phyloP scores from a whole-genome alignment of 805 yeast genomes.

The Nadsonia fulvescens region DNA sequence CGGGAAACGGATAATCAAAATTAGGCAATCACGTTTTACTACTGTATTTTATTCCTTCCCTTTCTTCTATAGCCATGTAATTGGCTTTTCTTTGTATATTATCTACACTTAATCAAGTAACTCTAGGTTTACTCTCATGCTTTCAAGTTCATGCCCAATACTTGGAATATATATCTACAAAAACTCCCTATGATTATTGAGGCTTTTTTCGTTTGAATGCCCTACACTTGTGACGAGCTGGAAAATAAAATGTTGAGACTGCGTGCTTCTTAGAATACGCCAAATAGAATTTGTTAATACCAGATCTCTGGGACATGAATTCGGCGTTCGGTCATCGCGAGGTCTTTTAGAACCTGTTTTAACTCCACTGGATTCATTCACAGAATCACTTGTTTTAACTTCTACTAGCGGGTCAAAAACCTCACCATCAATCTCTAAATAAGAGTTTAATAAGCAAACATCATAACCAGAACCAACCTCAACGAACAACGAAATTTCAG shows the following conservation, averaged over 20 bases:
- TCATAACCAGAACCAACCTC: no score
- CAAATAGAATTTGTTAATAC: slow-evolving; percentile 4
- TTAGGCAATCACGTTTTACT: no score
- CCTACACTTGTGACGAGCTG: slow-evolving; percentile 3
- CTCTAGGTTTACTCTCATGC: no score
- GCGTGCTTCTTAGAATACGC: slow-evolving; percentile 3
- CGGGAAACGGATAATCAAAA: no score
- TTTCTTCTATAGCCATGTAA: no score
- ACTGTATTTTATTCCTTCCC: no score
- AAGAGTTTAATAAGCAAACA: no score
- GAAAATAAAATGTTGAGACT: slow-evolving; percentile 1
- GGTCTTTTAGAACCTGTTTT: slow-evolving; percentile 2
- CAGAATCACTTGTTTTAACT: background rate
- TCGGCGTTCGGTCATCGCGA: slow-evolving; percentile 1
- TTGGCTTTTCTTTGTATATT: no score
- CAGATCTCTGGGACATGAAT: background rate
- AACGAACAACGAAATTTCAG: no score
- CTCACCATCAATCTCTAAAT: slow-evolving; percentile 3
- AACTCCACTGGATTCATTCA: slow-evolving; percentile 1
- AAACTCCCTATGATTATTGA: slow-evolving; percentile 1
- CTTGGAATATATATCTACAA: slow-evolving; percentile 1
- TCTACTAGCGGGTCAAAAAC: slow-evolving; percentile 1
- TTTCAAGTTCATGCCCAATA: no score
- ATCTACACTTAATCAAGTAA: no score
- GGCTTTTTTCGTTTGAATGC: slow-evolving; percentile 2